Evolutionary conservation across 176 grass and related monocot species (phyloP), one percentile per base, ranked within the genome.

Genomic region (Phyllostachys edulis): DNA sequence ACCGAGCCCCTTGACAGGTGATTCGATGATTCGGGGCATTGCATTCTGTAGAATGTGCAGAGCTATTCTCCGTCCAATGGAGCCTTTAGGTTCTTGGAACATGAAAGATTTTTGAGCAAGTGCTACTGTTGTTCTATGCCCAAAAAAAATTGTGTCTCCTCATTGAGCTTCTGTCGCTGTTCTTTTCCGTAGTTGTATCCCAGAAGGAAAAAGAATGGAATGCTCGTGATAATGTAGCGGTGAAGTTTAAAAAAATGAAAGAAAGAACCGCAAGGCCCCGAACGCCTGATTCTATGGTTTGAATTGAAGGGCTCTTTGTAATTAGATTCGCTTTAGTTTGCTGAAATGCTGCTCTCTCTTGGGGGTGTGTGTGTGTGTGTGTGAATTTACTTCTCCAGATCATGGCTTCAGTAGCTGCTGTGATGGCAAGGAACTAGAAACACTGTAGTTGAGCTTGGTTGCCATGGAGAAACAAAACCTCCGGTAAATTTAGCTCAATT

Each of bases 1-100:
- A 94, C 92, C 1, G 92, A 91, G 71, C 80, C 84, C 24, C 87
- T 94, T 70, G 86, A 91, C 71, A 49, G 69, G 54, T 94, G 84
- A 89, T 84, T 4, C 5, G 15, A 59, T 27, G 16, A 3, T 8
- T 32, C 11, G 14, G 23, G 65, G 77, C 76, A 61, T 41, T 40
- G 64, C 74, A 59, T 46, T 73, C 67, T 65, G 45, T 82, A 71
- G 78, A 65, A 65, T 57, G 71, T 72, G 71, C 88, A 86, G 88
- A 90, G 67, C 41, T 69, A 75, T 37, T 75, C 67, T 32, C 5
- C 62, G 36, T 91, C 81, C 85, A 79, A 84, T 75, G 79, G 85
- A 63, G 69, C 85, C 85, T 51, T 59, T 75, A 80, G 75, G 73
- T 84, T 80, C 80, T 84, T 83, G 84, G 85, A 66, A 44, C 40